Evolutionary conservation across 2,329 filamentous ascomycete genomes (phyloP).

Genomic region (Colletotrichum godetiae): DNA sequence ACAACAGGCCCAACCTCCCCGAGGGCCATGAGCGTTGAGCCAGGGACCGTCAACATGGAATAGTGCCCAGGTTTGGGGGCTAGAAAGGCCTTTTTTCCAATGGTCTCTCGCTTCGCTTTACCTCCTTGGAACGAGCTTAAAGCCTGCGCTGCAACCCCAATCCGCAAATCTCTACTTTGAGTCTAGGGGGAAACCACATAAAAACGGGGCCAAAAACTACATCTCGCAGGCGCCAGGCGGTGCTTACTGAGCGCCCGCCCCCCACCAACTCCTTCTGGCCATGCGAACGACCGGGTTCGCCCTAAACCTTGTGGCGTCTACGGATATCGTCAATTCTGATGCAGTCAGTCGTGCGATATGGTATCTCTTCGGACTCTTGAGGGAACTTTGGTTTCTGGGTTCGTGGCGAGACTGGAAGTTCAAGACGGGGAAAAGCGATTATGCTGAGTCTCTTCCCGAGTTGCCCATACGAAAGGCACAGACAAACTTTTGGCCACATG

Average conservation of each 20-base stretch:
- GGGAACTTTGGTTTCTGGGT: background rate
- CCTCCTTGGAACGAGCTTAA: constrained; percentile 3
- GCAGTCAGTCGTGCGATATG: background rate
- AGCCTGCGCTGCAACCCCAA: constrained; percentile 12
- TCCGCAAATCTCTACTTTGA: background rate
- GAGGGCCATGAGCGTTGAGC: background rate
- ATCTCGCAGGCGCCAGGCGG: background rate
- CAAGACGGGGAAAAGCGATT: background rate
- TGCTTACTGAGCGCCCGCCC: constrained; percentile 24
- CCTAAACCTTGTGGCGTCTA: background rate
- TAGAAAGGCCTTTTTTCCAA: background rate
- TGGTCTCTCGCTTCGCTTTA: constrained; percentile 7
- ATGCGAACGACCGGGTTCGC: background rate
- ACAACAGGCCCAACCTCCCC: constrained; percentile 1
- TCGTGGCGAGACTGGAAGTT: background rate
- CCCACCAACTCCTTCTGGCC: background rate
- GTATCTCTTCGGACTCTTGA: background rate
- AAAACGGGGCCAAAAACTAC: background rate
- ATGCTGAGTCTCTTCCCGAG: background rate
- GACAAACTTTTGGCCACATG: background rate
- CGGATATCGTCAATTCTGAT: background rate
- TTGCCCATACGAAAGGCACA: constrained; percentile 10
- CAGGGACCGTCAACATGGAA: background rate
- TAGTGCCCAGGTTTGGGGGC: background rate
- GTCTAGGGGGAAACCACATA: background rate